Evolutionary conservation across 2,329 filamentous ascomycete species (phyloP), one percentile per base, ranked within the genome.

Genomic region (Aspergillus spinulosporus): DNA sequence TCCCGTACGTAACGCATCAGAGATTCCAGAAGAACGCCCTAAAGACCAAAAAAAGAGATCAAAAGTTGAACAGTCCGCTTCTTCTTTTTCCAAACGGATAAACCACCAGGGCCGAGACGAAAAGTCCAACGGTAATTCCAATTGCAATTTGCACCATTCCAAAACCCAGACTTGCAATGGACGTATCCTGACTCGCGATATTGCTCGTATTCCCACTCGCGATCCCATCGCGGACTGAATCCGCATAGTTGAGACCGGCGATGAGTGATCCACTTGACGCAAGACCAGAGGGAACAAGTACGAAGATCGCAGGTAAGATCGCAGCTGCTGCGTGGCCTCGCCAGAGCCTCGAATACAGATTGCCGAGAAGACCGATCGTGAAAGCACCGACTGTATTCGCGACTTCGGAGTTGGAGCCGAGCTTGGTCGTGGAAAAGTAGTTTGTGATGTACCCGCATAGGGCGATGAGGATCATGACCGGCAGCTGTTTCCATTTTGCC

Each of bases 251-350:
- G 49, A 87, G 74, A n/a, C 84, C 84, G 0, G 79, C 76, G 2
- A 87, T 77, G 21, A 87, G 71, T 11, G 78, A 81, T 1, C 84
- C 84, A 60, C 78, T 80, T 0, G 84, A 83, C 3, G 84, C 82
- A 3, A 87, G 74, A 3, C 84, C 84, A 4, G 80, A 83, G 0
- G 84, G 84, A 0, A 87, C 84, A 58, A 86, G 83, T 1, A 87
- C 83, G 62, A 95, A 96, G 64, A 97, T 96, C 14, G 89, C 92
- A 0, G 92, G 92, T 5, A 96, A 77, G 80, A 97, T 90, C 3
- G 90, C 89, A 0, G 91, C 90, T 0, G 91, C 91, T 0, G 92
- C 92, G 2, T 96, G 82, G 1, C 89, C 89, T 69, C 92, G 91
- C 15, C 88, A 73, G 26, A 81, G 66, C 5, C 90, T 84, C 29